phyloP scores from a whole-genome alignment of 1,284 basidiomycete species.

The Hypsizygus ulmarius region DNA sequence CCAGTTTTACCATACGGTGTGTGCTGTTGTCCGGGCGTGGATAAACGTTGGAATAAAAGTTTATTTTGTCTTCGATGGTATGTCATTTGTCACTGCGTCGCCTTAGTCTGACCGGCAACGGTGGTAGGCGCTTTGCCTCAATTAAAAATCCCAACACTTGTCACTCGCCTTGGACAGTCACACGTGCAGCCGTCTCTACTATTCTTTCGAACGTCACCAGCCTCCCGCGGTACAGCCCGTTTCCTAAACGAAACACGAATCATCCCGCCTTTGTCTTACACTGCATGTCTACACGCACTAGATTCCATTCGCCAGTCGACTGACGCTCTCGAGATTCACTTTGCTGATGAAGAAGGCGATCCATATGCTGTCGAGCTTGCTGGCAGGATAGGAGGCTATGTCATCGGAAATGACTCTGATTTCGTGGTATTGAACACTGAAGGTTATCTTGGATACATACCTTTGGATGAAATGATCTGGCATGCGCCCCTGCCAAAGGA shows the following conservation, averaged over 20 bases:
- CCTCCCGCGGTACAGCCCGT: constrained; percentile 65
- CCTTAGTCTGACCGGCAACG: constrained; percentile 25
- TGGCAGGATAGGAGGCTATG: constrained; percentile 68
- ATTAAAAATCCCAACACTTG: constrained; percentile 71
- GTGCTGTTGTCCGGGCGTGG: constrained; percentile 65
- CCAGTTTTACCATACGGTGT: constrained; percentile 53
- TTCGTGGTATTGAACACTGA: constrained; percentile 76
- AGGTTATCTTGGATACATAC: constrained; percentile 75
- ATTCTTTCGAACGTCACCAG: constrained; percentile 80
- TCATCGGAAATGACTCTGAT: constrained; percentile 80
- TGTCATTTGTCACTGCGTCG: constrained; percentile 26
- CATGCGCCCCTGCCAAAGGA: constrained; percentile 34
- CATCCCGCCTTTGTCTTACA: constrained; percentile 69
- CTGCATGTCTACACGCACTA: constrained; percentile 63
- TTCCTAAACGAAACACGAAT: constrained; percentile 75
- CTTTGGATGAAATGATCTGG: constrained; percentile 82
- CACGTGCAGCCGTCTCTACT: constrained; percentile 64
- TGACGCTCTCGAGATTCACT: constrained; percentile 52
- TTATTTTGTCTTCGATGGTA: constrained; percentile 92
- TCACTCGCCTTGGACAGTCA: constrained; percentile 58
- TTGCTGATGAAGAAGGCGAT: constrained; percentile 86
- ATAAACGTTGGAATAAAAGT: constrained; percentile 69
- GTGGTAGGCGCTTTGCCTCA: constrained; percentile 64
- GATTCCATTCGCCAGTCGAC: constrained; percentile 37
- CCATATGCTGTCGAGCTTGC: constrained; percentile 84